A percentile compares a stretch with the other conserved stretches of the same genome.
phyloP scores from a whole-genome alignment of 1,139 yeast species.

The Candida tropicalis region DNA sequence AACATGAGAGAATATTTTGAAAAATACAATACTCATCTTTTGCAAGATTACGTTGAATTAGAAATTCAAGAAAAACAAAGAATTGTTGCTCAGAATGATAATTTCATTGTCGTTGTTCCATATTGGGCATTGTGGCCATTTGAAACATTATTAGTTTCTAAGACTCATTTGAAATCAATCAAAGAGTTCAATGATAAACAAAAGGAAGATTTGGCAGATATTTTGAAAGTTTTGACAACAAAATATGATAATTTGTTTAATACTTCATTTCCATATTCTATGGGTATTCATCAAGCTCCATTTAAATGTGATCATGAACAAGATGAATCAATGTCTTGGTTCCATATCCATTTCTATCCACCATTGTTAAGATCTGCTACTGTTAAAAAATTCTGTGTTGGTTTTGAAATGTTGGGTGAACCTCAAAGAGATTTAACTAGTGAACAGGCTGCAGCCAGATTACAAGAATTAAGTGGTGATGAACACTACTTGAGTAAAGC shows the following conservation, averaged over 20 bases:
- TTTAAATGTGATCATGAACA: constrained; percentile 43
- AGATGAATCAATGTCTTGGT: constrained; percentile 54
- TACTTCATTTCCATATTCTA: constrained; percentile 75
- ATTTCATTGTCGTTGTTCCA: constrained; percentile 73
- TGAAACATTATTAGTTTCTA: constrained; percentile 65
- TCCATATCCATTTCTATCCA: constrained; percentile 80
- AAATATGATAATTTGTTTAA: constrained; percentile 73
- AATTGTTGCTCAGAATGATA: constrained; percentile 60
- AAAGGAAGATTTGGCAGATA: constrained; percentile 57
- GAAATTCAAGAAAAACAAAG: constrained; percentile 57
- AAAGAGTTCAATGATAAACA: constrained; percentile 53
- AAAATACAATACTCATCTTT: constrained; percentile 50
- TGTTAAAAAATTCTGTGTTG: constrained; percentile 75
- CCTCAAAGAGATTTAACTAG: constrained; percentile 79
- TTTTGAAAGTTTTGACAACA: constrained; percentile 56
- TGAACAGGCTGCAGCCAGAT: constrained; percentile 68
- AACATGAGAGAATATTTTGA: constrained; percentile 52
- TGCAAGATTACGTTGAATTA: constrained; percentile 65
- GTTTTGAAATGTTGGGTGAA: constrained; percentile 79
- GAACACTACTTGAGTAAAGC: constrained; percentile 31
- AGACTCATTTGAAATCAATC: constrained; percentile 55
- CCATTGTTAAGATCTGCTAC: constrained; percentile 76
- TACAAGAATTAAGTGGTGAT: constrained; percentile 48
- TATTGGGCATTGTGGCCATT: constrained; percentile 89
- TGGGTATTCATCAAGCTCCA: constrained; percentile 81